Percentiles rank a stretch among this genome's conserved stretches.
Evolutionary conservation across 768 basidiomycete species (phyloP).

Genomic region (Xerocomus brunneocitrinus): DNA sequence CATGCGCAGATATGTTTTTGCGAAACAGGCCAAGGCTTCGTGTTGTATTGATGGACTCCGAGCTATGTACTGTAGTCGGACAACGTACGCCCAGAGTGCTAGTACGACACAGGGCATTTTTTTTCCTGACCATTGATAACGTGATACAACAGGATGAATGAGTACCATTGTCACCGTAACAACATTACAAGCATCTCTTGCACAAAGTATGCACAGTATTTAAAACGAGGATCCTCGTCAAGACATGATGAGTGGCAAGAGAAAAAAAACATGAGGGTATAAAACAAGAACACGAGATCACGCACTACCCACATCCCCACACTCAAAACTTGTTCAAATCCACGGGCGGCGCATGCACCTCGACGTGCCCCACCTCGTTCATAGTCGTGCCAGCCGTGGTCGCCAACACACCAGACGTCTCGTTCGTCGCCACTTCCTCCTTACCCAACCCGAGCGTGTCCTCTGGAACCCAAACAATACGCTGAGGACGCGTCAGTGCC

Average conservation of each 20-base stretch:
- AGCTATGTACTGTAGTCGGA: too few relatives aligned
- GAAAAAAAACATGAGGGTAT: neutral
- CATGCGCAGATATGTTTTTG: too few relatives aligned
- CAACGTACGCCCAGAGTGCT: too few relatives aligned
- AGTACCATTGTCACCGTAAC: neutral
- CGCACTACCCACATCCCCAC: neutral
- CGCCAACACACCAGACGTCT: conserved; percentile 47
- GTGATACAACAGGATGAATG: neutral
- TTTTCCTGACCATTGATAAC: too few relatives aligned
- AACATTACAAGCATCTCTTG: conserved; percentile 4
- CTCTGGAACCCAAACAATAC: conserved; percentile 78
- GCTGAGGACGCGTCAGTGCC: conserved; percentile 67
- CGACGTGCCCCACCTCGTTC: conserved; percentile 57
- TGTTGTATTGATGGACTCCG: too few relatives aligned
- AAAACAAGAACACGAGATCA: neutral
- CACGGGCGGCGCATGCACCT: conserved; percentile 18
- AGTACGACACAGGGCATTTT: too few relatives aligned
- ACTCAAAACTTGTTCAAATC: conserved; percentile 29
- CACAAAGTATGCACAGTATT: neutral
- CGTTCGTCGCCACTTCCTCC: conserved; percentile 58
- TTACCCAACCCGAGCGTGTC: conserved; percentile 53
- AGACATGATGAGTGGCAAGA: neutral
- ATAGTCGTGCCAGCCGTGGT: conserved; percentile 50
- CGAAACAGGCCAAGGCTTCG: too few relatives aligned
- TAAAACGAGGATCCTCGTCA: neutral